Percentiles rank a stretch among this genome's conserved stretches.
phyloP scores from a whole-genome alignment of 2,329 filamentous ascomycete genomes.

The Talaromyces amestolkiae region DNA sequence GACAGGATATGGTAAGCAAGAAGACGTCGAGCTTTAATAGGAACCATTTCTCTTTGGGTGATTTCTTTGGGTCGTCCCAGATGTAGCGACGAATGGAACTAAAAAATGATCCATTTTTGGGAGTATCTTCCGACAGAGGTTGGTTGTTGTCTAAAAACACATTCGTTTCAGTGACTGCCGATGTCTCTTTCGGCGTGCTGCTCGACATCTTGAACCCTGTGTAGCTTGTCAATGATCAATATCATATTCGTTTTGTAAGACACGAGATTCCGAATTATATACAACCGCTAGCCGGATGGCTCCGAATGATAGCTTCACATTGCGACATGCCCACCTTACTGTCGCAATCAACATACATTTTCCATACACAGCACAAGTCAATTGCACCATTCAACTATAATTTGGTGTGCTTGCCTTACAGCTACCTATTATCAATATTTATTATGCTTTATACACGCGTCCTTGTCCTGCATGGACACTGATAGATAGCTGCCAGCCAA shows the following conservation, averaged over 20 bases:
- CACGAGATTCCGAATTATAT: neutral
- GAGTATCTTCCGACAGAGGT: conserved; percentile 3
- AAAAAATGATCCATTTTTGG: conserved; percentile 36
- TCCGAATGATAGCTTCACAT: neutral
- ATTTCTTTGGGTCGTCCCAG: conserved; percentile 46
- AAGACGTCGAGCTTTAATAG: conserved; percentile 52
- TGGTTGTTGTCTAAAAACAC: neutral
- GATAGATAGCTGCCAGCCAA: neutral
- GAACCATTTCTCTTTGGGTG: conserved; percentile 43
- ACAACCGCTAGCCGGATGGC: neutral
- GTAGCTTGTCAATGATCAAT: neutral
- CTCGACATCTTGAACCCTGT: neutral
- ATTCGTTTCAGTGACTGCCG: neutral
- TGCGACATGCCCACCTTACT: neutral
- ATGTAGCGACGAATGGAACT: neutral
- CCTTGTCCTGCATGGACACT: neutral
- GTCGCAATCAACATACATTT: neutral
- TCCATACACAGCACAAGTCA: neutral
- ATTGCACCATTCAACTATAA: conserved; percentile 1
- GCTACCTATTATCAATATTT: neutral
- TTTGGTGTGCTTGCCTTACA: neutral
- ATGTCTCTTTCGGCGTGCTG: neutral
- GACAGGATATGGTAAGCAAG: conserved; percentile 42
- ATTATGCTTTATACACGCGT: neutral
- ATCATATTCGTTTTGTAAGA: neutral